Evolutionary conservation across 345 rosid species (phyloP), one percentile per base, ranked within the genome.

Genomic region (Psidium friedrichsthalianum): DNA sequence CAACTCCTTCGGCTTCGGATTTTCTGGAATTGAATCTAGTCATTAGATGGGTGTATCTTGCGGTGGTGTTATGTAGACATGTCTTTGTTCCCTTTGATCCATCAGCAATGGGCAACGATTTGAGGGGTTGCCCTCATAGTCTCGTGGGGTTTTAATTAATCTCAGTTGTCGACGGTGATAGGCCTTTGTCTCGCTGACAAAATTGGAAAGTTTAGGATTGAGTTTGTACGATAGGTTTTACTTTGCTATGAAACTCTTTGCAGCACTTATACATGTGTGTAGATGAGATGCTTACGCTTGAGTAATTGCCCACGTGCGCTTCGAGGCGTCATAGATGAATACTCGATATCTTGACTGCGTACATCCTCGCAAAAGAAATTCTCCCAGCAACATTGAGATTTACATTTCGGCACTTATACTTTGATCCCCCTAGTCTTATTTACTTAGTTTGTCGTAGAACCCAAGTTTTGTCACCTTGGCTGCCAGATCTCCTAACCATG

Each of bases 171-270:
- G 1, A 61, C 11, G 76, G 76, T 42, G 0, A 9, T 13, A 51
- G 52, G 14, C 52, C 14, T 51, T 51, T 51, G 52, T 51, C 3
- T 51, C 14, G 14, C 11, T 36, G 13, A 9, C 0, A 18, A 36
- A 8, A 2, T 36, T 36, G 18, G 22, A 32, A 36, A 0, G 0
- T 18, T 69, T 0, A 20, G 21, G 0, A 9, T 69, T 69, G 12
- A 18, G 20, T 69, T 36, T 6, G 1, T 18, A 36, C 11, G 1
- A 32, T 32, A 9, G 16, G 78, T 18, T 15, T 44, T 44, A 0
- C 52, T 51, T 51, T 51, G 55, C 55, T 53, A 53, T 53, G 7
- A 1, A 53, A 16, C 55, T 53, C 55, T 53, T 53, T 16, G 55
- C 20, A 1, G 18, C 6, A 13, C 54, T 52, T 15, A 5, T 53